These are phyloP conservation scores for Neonectria coccinea DNA, from an alignment of 2,329 filamentous ascomycete species.

Conservation along the genomic window DNA sequence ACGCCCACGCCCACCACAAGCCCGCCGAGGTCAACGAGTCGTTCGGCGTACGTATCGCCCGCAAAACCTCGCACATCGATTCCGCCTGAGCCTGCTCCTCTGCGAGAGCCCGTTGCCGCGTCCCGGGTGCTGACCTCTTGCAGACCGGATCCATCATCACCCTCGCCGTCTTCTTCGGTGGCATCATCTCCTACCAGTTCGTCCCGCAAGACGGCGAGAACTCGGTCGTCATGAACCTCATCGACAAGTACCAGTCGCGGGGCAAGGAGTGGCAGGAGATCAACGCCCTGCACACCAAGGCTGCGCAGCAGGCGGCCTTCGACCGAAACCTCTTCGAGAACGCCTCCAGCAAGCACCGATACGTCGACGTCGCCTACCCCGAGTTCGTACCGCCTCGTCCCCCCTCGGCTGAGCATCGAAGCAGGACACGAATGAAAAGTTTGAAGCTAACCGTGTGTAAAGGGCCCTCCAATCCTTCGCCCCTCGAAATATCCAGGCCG, in stretches of 20 bases:
- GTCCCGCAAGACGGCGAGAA: slow-evolving; percentile 64
- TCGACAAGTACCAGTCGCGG: slow-evolving; percentile 61
- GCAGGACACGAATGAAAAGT: neutral
- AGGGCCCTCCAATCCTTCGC: slow-evolving; percentile 65
- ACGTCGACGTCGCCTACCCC: slow-evolving; percentile 66
- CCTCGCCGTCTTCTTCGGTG: slow-evolving; percentile 58
- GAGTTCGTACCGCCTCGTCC: slow-evolving; percentile 61
- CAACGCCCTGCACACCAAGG: slow-evolving; percentile 64
- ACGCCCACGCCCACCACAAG: slow-evolving; percentile 61
- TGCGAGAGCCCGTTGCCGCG: slow-evolving; percentile 19
- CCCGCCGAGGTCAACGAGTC: slow-evolving; percentile 63
- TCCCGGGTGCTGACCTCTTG: slow-evolving; percentile 28
- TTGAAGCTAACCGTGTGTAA: slow-evolving; percentile 38
- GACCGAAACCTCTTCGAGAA: slow-evolving; percentile 68
- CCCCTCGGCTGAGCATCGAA: neutral
- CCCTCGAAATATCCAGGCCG: slow-evolving; percentile 66
- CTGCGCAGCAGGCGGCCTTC: slow-evolving; percentile 67
- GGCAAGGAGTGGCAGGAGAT: slow-evolving; percentile 63
- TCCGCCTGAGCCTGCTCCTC: neutral
- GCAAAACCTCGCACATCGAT: slow-evolving; percentile 35
- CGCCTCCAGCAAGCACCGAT: slow-evolving; percentile 56
- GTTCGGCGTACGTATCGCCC: slow-evolving; percentile 64
- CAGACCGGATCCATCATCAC: slow-evolving; percentile 63
- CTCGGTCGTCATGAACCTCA: slow-evolving; percentile 59
- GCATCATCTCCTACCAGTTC: slow-evolving; percentile 61